These are phyloP conservation scores for Thielaviopsis punctulata DNA, from an alignment of 2,329 filamentous ascomycete genomes.

Conservation along the genomic window DNA sequence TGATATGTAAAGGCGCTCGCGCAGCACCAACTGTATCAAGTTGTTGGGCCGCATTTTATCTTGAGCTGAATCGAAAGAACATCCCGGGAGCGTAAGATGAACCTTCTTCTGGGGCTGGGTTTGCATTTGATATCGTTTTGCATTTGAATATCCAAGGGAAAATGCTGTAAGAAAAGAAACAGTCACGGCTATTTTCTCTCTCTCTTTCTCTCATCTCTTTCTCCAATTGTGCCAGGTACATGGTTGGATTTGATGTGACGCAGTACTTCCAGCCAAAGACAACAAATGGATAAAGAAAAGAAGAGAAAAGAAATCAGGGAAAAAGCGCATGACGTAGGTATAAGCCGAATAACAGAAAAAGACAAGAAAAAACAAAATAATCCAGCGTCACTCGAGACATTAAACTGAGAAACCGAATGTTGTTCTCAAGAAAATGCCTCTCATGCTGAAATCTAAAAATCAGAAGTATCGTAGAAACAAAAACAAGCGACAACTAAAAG, in stretches of 20 bases:
- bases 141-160: not conserved
- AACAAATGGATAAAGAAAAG: not conserved
- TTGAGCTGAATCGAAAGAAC: not conserved
- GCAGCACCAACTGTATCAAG: not conserved
- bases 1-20: not conserved
- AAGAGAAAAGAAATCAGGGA: not conserved
- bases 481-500: not conserved
- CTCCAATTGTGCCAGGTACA: not conserved
- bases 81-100: slow-evolving; percentile 5
- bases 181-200: not conserved
- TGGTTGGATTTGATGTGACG: not conserved
- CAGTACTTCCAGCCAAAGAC: not conserved
- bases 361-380: not conserved
- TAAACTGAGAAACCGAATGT: not conserved
- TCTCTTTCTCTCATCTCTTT: not conserved
- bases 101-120: not conserved
- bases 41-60: not conserved
- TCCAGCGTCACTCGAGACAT: not conserved
- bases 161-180: not conserved
- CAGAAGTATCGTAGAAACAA: not conserved
- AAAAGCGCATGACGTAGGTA: not conserved
- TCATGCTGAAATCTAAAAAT: not conserved
- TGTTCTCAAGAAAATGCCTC: not conserved
- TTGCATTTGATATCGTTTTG: not conserved
- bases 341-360: not conserved